These are phyloP conservation scores for Talaromyces pinophilus DNA, from an alignment of 2,329 filamentous ascomycete species.

Conservation along the genomic window DNA sequence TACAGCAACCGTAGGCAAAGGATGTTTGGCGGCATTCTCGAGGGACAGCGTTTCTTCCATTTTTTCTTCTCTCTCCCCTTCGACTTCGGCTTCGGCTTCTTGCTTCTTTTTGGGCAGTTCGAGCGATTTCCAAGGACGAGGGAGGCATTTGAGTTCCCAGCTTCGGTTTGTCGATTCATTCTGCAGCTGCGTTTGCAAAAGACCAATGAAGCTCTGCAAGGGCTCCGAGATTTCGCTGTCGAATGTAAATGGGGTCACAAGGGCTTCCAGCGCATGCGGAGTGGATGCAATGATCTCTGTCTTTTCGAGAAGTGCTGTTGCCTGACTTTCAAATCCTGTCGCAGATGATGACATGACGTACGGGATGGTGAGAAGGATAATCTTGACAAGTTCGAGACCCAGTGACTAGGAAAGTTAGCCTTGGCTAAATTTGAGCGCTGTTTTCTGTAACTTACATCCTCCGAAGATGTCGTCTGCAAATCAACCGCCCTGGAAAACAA, in stretches of 20 bases:
- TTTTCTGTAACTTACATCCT: conserved; percentile 67
- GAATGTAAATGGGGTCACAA: conserved; percentile 80
- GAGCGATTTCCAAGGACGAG: conserved; percentile 54
- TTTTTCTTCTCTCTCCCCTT: not conserved
- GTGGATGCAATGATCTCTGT: conserved; percentile 93
- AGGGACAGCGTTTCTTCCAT: conserved; percentile 57
- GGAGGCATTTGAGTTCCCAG: conserved; percentile 71
- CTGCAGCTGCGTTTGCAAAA: conserved; percentile 85
- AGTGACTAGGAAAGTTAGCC: conserved; percentile 50
- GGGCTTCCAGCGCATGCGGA: conserved; percentile 76
- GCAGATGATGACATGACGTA: conserved; percentile 79
- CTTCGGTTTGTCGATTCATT: conserved; percentile 65
- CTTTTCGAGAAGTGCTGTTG: conserved; percentile 80
- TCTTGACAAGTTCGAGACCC: conserved; percentile 86
- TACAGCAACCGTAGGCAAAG: conserved; percentile 73
- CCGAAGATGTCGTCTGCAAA: conserved; percentile 86
- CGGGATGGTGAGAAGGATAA: conserved; percentile 90
- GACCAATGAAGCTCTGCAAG: conserved; percentile 71
- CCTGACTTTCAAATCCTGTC: conserved; percentile 69
- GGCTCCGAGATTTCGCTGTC: conserved; percentile 60
- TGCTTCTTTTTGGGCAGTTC: conserved; percentile 25
- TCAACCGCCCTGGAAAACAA: conserved; percentile 91
- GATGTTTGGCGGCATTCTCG: conserved; percentile 67
- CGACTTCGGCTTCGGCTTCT: conserved; percentile 30
- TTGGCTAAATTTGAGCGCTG: not conserved